These are phyloP conservation scores for Pseudognaphalium luteoalbum DNA, from an alignment of 129 eudicot genomes.

Conservation along the genomic window DNA sequence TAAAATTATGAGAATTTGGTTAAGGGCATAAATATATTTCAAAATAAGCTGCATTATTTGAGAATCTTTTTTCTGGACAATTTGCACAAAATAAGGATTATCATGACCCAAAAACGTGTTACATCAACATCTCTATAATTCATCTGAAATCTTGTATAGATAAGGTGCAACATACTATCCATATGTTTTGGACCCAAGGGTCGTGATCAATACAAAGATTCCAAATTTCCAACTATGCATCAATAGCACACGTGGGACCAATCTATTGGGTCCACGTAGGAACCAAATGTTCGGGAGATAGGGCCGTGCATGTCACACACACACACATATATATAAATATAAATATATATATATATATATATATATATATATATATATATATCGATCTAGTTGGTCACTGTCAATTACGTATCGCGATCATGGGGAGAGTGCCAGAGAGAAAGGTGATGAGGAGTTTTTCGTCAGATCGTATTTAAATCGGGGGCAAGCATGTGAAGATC, in stretches of 20 bases:
- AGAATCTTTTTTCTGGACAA: background rate
- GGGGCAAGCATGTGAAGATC: background rate
- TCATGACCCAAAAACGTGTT: conserved; percentile 1
- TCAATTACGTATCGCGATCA: background rate
- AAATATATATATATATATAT: background rate
- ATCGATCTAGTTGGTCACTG: background rate
- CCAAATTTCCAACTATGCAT: conserved; percentile 16
- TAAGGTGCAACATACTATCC: conserved; percentile 6
- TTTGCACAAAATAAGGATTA: background rate
- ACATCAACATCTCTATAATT: conserved; percentile 22
- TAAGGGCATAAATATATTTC: too few relatives aligned
- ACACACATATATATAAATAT: background rate
- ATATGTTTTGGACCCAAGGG: conserved; percentile 14
- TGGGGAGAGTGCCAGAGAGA: background rate
- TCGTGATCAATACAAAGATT: conserved; percentile 21
- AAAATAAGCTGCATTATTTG: too few relatives aligned
- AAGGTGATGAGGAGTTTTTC: background rate
- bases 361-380: background rate
- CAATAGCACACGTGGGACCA: conserved; percentile 31
- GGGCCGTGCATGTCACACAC: conserved; percentile 9
- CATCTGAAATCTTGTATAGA: conserved; percentile 13
- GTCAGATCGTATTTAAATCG: background rate
- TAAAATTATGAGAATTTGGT: too few relatives aligned
- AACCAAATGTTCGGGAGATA: conserved; percentile 1
- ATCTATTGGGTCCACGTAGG: conserved; percentile 14